These are phyloP conservation scores for Mortierella claussenii DNA, from an alignment of 192 early-diverging fungal species.

Conservation along the genomic window DNA sequence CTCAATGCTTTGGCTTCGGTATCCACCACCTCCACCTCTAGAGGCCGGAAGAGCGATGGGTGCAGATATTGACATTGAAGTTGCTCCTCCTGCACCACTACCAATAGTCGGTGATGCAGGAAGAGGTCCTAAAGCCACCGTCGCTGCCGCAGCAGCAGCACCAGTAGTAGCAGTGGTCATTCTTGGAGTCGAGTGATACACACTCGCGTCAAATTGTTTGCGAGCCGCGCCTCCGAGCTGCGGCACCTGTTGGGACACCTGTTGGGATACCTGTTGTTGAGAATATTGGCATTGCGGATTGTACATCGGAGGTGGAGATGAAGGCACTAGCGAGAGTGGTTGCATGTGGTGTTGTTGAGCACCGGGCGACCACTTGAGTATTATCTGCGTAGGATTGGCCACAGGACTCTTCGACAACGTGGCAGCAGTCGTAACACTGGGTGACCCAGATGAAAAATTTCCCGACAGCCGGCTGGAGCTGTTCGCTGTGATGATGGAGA, in stretches of 20 bases:
- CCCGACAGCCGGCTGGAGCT: background rate
- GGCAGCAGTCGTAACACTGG: constrained; percentile 6
- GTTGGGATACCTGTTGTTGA: no score
- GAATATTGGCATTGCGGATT: background rate
- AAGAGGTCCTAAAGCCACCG: no score
- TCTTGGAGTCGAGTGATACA: no score
- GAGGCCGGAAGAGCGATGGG: no score
- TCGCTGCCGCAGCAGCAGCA: no score
- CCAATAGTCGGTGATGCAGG: background rate
- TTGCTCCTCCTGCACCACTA: background rate
- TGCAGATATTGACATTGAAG: background rate
- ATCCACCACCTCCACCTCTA: constrained; percentile 20
- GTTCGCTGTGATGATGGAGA: background rate
- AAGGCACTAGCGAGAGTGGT: background rate
- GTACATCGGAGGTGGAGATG: background rate
- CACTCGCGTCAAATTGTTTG: background rate
- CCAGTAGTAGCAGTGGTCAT: no score
- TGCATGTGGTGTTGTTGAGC: background rate
- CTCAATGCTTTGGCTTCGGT: constrained; percentile 4
- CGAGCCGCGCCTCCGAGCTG: background rate
- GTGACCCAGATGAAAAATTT: background rate
- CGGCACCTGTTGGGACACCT: constrained; percentile 7
- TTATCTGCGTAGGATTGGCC: background rate
- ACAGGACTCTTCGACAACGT: background rate
- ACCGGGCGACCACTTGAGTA: background rate